Evolutionary conservation across 371 early-diverging fungal species (phyloP).

Genomic region (Mortierella sp.): DNA sequence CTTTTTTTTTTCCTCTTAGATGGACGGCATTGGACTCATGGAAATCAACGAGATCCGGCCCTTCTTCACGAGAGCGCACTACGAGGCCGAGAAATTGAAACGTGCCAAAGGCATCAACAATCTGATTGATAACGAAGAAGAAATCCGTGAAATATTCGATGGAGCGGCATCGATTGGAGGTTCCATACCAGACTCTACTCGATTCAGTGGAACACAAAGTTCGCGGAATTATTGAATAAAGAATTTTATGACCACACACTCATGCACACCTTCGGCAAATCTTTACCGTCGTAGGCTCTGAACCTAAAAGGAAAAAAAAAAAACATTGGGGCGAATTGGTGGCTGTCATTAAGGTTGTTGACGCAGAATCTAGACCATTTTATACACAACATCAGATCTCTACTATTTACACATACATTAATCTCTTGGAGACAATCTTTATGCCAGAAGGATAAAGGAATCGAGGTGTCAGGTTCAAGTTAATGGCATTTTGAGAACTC

Average conservation of each 20-base stretch:
- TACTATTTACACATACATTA: too few species aligned
- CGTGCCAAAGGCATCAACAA: constrained; percentile 9
- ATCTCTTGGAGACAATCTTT: too few species aligned
- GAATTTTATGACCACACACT: not conserved
- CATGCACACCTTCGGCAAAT: too few species aligned
- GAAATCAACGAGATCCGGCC: constrained; percentile 94
- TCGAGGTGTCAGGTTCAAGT: too few species aligned
- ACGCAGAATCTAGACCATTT: too few species aligned
- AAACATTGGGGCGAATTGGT: too few species aligned
- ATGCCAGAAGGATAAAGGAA: too few species aligned
- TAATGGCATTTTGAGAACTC: too few species aligned
- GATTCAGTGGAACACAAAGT: constrained; percentile 9
- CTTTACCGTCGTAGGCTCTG: too few species aligned
- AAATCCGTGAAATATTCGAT: not conserved
- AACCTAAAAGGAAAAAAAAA: too few species aligned
- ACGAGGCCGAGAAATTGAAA: constrained; percentile 68
- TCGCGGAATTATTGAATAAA: constrained; percentile 8
- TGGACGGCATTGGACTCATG: constrained; percentile 86
- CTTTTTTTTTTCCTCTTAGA: constrained; percentile 48
- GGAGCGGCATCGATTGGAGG: constrained; percentile 3
- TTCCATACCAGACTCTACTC: constrained; percentile 7
- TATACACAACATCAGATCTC: too few species aligned
- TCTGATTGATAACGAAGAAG: constrained; percentile 4
- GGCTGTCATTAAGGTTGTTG: too few species aligned
- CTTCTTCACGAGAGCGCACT: constrained; percentile 83